phyloP scores from a whole-genome alignment of 495 filamentous ascomycete species.

The Glarea lozoyensis region DNA sequence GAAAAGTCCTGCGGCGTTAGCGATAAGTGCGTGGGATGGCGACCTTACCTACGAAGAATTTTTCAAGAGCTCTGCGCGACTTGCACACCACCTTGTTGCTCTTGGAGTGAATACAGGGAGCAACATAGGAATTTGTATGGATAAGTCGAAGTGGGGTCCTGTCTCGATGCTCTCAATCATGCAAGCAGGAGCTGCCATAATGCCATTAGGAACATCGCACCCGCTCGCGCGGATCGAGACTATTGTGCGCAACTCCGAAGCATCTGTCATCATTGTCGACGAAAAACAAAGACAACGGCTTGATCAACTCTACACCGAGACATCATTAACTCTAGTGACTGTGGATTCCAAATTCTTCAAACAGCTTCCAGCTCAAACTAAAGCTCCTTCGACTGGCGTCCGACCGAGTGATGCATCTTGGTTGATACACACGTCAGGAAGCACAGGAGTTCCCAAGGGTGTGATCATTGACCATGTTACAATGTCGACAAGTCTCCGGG shows the following conservation, averaged over 20 bases:
- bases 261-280: not conserved
- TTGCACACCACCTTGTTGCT: not conserved
- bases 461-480: constrained; percentile 6
- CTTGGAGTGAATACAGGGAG: not conserved
- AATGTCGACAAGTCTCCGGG: not conserved
- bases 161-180: constrained; percentile 32
- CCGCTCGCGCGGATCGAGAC: not conserved
- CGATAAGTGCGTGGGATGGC: not conserved
- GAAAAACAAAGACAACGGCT: not conserved
- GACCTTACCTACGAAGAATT: constrained; percentile 14
- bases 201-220: constrained; percentile 38
- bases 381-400: not conserved
- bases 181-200: constrained; percentile 30
- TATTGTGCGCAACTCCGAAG: not conserved
- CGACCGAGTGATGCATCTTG: constrained; percentile 3
- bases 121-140: constrained; percentile 18
- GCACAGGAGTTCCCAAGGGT: constrained; percentile 23
- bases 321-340: not conserved
- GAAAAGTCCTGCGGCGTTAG: not conserved
- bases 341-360: not conserved
- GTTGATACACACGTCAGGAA: constrained; percentile 24
- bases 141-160: constrained; percentile 33
- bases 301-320: not conserved
- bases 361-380: not conserved
- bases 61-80: not conserved